A percentile compares a stretch with the other conserved stretches of the same genome.
Conservation (phyloP, 306 rosid species). For the Lathyrus tuberosus region DNA sequence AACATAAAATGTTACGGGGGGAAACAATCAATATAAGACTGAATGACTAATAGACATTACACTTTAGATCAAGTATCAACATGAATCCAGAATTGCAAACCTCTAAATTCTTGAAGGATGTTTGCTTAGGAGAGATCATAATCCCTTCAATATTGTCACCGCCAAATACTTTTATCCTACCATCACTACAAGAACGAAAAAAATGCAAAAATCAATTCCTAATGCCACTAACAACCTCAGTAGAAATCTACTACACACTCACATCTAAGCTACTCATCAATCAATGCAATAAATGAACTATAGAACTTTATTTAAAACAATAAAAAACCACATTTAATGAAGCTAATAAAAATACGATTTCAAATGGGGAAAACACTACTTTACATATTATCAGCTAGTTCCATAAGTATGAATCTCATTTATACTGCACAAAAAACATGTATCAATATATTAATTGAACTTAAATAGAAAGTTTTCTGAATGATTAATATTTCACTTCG, state of each 20-base stretch:
- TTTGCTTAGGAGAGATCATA: constrained; percentile 63
- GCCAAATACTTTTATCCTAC: constrained; percentile 87
- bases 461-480: not conserved
- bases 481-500: constrained; percentile 14
- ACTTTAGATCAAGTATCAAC: constrained; percentile 6
- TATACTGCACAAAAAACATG: not conserved
- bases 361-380: not conserved
- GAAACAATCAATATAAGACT: constrained; percentile 11
- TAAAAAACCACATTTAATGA: not conserved
- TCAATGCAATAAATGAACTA: constrained; percentile 6
- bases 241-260: not conserved
- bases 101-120: constrained; percentile 73
- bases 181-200: constrained; percentile 70
- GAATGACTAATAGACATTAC: constrained; percentile 10
- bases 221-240: constrained; percentile 27
- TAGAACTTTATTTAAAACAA: not conserved
- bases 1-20: constrained; percentile 7
- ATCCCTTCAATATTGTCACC: constrained; percentile 78
- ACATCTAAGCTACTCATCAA: constrained; percentile 22
- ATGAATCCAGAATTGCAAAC: constrained; percentile 46
- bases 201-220: constrained; percentile 32
- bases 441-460: constrained; percentile 1
- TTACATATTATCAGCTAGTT: constrained; percentile 1
- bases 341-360: constrained; percentile 21
- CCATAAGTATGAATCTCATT: constrained; percentile 30